Conservation (phyloP, 192 early-diverging fungal species). For the Linnemannia hyalina region DNA sequence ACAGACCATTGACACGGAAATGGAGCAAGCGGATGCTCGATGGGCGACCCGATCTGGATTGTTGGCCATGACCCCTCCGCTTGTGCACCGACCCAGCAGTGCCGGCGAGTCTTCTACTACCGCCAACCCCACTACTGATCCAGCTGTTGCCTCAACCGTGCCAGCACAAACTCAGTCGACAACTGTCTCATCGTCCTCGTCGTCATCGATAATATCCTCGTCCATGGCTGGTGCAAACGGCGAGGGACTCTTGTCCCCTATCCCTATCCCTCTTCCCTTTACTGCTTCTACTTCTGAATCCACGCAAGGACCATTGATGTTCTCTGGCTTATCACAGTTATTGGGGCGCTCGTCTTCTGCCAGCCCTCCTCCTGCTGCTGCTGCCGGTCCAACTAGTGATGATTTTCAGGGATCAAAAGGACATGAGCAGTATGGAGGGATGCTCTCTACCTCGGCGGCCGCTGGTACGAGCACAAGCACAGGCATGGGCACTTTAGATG, state of each 20-base stretch:
- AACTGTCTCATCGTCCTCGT: slow-evolving; percentile 6
- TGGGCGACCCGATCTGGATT: background rate
- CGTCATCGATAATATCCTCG: background rate
- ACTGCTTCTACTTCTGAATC: background rate
- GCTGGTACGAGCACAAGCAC: background rate
- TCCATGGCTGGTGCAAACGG: background rate
- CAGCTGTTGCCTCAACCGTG: background rate
- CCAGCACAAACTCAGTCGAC: background rate
- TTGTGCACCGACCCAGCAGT: background rate
- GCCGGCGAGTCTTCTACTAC: background rate
- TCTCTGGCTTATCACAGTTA: slow-evolving; percentile 25
- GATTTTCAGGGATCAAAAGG: background rate
- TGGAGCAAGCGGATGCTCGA: slow-evolving; percentile 1
- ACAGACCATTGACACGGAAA: background rate
- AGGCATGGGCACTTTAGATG: background rate
- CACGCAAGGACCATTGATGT: background rate
- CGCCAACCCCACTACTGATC: too few relatives aligned
- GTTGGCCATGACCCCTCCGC: background rate
- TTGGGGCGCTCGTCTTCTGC: slow-evolving; percentile 14
- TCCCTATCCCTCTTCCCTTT: background rate
- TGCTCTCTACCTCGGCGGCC: background rate
- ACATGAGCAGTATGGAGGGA: background rate
- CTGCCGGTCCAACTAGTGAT: background rate
- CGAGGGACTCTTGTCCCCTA: background rate
- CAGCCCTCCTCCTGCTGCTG: background rate